Percentiles rank a stretch among this genome's conserved stretches.
phyloP scores from a whole-genome alignment of 2,329 filamentous ascomycete genomes.

The Neopestalotiopsis sp. region DNA sequence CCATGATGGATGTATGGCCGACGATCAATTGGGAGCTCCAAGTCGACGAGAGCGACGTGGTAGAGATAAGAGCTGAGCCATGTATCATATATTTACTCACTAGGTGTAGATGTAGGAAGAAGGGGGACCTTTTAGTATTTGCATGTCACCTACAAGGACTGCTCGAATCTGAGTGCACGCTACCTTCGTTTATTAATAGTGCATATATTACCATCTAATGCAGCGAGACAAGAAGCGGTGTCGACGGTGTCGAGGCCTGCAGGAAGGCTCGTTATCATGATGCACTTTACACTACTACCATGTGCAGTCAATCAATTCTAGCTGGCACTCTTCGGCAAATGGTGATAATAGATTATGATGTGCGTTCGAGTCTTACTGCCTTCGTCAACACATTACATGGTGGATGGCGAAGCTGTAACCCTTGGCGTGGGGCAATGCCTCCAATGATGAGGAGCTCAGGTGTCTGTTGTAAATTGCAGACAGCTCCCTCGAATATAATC shows the following conservation, averaged over 20 bases:
- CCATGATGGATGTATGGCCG: constrained; percentile 10
- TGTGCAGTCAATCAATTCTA: background rate
- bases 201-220: background rate
- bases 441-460: background rate
- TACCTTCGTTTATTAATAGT: too few species aligned
- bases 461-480: background rate
- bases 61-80: too few species aligned
- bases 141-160: background rate
- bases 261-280: background rate
- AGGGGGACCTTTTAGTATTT: background rate
- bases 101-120: too few species aligned
- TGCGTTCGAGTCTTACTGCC: background rate
- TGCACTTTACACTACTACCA: background rate
- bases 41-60: background rate
- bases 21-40: background rate
- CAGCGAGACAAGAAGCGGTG: constrained; percentile 3
- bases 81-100: too few species aligned
- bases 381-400: background rate
- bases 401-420: background rate
- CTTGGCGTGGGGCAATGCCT: background rate
- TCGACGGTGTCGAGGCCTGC: constrained; percentile 14
- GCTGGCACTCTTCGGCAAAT: too few species aligned
- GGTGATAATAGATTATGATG: background rate
- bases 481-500: background rate
- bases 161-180: constrained; percentile 3